Percentiles rank a stretch among this genome's conserved stretches.
phyloP scores from a whole-genome alignment of 2,329 filamentous ascomycete genomes.

The Colletotrichum viniferum region DNA sequence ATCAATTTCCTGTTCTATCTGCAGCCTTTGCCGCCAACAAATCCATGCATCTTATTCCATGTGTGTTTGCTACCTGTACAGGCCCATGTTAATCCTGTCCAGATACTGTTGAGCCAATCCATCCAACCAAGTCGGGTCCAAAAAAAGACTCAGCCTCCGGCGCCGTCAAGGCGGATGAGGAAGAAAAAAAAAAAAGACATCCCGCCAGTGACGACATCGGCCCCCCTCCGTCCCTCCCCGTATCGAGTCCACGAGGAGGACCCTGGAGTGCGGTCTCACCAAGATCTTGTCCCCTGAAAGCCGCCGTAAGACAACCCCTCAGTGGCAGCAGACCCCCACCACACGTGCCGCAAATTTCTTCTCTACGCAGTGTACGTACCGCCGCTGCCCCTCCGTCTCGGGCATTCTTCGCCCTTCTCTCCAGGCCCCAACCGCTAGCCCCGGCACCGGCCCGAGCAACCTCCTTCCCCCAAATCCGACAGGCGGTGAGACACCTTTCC shows the following conservation, averaged over 20 bases:
- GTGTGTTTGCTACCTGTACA: background rate
- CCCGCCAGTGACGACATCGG: background rate
- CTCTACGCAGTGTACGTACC: background rate
- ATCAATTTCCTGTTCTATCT: background rate
- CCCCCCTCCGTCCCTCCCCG: background rate
- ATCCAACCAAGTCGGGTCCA: background rate
- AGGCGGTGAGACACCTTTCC: constrained; percentile 4
- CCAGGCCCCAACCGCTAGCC: background rate
- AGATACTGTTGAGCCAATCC: background rate
- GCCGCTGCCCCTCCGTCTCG: background rate
- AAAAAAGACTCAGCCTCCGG: background rate
- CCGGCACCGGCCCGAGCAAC: constrained; percentile 4
- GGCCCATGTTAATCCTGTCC: background rate
- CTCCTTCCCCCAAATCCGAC: background rate
- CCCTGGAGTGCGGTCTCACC: background rate
- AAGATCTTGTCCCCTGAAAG: background rate
- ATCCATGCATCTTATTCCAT: background rate
- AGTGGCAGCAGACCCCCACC: background rate
- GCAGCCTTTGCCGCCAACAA: background rate
- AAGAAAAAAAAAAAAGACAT: background rate
- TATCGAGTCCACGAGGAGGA: constrained; percentile 2
- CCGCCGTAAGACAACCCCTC: background rate
- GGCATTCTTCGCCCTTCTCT: background rate
- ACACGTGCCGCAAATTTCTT: background rate
- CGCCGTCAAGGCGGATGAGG: background rate